Percentiles rank a stretch among this genome's conserved stretches.
These are phyloP conservation scores for Furculomyces boomerangus DNA, from an alignment of 371 early-diverging fungal species.

Conservation along the genomic window DNA sequence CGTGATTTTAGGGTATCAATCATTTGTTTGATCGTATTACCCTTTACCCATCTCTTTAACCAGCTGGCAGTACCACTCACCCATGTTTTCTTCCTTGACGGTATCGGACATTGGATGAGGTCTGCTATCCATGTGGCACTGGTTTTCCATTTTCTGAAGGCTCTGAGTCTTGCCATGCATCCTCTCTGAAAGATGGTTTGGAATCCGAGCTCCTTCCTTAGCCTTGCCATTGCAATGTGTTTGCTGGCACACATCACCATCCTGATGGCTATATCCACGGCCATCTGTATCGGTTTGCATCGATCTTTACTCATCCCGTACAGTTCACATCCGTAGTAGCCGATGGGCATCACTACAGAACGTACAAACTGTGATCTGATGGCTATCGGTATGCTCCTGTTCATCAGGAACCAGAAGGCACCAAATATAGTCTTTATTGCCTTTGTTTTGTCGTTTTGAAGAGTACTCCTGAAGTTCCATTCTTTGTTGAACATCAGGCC, in stretches of 20 bases:
- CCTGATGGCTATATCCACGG: not conserved
- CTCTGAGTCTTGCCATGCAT: not conserved
- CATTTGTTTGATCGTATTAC: too few relatives aligned
- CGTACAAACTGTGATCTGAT: not conserved
- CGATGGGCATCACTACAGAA: not conserved
- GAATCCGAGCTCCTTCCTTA: not conserved
- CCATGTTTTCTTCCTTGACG: not conserved
- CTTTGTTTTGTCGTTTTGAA: not conserved
- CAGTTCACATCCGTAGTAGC: not conserved
- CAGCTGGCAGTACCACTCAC: not conserved
- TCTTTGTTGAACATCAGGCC: not conserved
- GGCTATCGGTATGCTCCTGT: not conserved
- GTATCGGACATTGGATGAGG: not conserved
- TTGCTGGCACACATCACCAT: not conserved
- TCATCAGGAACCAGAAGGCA: not conserved
- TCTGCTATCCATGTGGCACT: not conserved
- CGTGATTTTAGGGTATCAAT: too few relatives aligned
- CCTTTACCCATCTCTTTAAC: not conserved
- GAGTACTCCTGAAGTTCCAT: not conserved
- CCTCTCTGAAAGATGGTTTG: not conserved
- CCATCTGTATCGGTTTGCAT: not conserved
- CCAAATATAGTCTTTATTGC: not conserved
- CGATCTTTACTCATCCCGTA: not conserved
- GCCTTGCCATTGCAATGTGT: not conserved
- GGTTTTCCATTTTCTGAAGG: not conserved